These are phyloP conservation scores for Filobasidium wieringae DNA, from an alignment of 768 basidiomycete species.

Conservation along the genomic window DNA sequence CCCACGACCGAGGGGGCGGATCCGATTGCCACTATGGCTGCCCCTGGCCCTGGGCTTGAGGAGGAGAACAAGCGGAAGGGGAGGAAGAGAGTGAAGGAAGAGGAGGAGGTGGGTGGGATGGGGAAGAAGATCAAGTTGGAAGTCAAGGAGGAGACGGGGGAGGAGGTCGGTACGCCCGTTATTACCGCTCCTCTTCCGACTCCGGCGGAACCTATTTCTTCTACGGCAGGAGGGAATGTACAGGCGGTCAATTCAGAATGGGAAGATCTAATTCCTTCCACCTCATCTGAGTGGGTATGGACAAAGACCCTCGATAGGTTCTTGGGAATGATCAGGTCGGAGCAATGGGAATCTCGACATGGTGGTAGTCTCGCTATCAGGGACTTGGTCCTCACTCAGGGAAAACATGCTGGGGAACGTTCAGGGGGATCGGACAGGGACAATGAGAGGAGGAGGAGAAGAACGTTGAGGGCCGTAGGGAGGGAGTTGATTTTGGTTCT, in stretches of 20 bases:
- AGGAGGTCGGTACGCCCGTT: neutral
- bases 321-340: constrained; percentile 66
- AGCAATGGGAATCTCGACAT: constrained; percentile 86
- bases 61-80: neutral
- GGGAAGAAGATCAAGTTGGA: neutral
- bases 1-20: neutral
- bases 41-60: neutral
- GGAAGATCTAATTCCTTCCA: neutral
- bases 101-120: neutral
- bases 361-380: constrained; percentile 84
- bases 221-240: constrained; percentile 3
- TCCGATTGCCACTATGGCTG: neutral
- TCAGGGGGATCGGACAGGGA: neutral
- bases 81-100: neutral
- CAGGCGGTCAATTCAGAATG: neutral
- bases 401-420: neutral
- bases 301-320: constrained; percentile 60
- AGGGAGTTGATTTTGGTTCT: constrained; percentile 78
- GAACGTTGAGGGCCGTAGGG: constrained; percentile 46
- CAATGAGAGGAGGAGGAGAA: constrained; percentile 9
- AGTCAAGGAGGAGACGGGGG: neutral
- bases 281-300: constrained; percentile 29
- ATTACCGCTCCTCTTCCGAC: neutral
- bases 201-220: constrained; percentile 10
- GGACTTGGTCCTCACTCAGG: constrained; percentile 51